Evolutionary conservation across 805 yeast species (phyloP).

Genomic region (Maudiozyma bulderi): DNA sequence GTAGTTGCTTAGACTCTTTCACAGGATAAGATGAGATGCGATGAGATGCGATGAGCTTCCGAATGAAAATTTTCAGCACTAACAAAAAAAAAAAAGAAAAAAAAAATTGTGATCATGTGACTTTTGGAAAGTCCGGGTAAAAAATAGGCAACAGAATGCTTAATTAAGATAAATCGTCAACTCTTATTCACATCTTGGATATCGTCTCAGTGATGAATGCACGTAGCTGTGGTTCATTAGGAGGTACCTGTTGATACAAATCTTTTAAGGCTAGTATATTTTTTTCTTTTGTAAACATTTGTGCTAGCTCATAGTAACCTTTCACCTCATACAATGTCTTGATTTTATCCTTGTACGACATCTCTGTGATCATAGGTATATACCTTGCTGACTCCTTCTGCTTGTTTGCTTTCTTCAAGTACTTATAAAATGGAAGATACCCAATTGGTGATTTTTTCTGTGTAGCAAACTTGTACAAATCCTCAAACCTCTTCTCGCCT

Average conservation of each 20-base stretch:
- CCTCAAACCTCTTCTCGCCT: constrained; percentile 42
- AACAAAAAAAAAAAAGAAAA: neutral
- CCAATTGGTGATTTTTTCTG: constrained; percentile 60
- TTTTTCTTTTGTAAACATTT: constrained; percentile 20
- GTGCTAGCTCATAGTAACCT: constrained; percentile 40
- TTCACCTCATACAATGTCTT: constrained; percentile 44
- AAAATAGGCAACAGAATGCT: neutral
- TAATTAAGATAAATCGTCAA: neutral
- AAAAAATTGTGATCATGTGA: neutral
- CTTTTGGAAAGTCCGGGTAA: neutral
- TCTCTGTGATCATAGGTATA: constrained; percentile 40
- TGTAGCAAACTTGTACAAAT: constrained; percentile 43
- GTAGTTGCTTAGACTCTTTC: neutral
- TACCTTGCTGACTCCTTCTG: constrained; percentile 51
- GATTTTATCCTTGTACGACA: constrained; percentile 38
- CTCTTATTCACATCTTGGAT: constrained; percentile 10
- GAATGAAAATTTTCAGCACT: constrained; percentile 18
- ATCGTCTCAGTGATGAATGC: constrained; percentile 15
- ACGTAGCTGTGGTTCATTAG: constrained; percentile 20
- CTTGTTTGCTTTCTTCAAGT: constrained; percentile 45
- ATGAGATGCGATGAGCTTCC: constrained; percentile 18
- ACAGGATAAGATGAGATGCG: neutral
- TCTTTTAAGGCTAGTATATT: constrained; percentile 19
- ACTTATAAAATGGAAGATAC: constrained; percentile 51
- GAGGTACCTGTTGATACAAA: constrained; percentile 16